Conservation (phyloP, 176 grass and related monocot genomes). For the Coix lacrymajobi region DNA sequence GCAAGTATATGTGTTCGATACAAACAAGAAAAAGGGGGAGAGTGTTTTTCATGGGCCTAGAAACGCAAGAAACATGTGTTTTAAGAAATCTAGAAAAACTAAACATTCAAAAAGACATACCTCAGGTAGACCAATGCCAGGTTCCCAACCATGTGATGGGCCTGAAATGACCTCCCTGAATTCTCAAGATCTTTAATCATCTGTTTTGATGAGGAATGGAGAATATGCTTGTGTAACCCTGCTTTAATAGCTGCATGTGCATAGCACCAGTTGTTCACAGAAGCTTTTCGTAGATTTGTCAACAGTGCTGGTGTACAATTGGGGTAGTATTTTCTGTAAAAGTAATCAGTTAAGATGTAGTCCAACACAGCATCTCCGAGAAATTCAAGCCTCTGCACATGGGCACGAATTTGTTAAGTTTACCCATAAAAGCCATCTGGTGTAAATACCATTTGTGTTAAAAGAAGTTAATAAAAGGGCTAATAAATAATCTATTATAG, state of each 20-base stretch:
- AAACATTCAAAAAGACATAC: slow-evolving; percentile 20
- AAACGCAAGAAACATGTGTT: background rate
- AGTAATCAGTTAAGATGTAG: slow-evolving; percentile 55
- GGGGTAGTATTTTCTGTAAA: slow-evolving; percentile 49
- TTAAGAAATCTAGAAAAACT: background rate
- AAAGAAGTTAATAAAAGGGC: background rate
- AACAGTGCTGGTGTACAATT: slow-evolving; percentile 62
- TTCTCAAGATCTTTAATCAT: slow-evolving; percentile 46
- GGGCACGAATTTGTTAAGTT: slow-evolving; percentile 9
- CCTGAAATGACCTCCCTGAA: slow-evolving; percentile 25
- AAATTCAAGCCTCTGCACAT: slow-evolving; percentile 74
- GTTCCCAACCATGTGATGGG: slow-evolving; percentile 67
- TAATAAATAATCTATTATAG: background rate
- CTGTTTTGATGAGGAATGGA: slow-evolving; percentile 43
- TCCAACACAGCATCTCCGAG: slow-evolving; percentile 74
- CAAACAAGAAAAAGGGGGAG: background rate
- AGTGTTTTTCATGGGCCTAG: background rate
- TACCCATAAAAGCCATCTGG: background rate
- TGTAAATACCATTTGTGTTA: background rate
- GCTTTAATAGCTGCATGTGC: slow-evolving; percentile 70
- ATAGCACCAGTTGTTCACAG: slow-evolving; percentile 71
- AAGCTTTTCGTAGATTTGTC: slow-evolving; percentile 76
- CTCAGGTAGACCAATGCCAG: slow-evolving; percentile 65
- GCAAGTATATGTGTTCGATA: background rate
- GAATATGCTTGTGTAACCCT: slow-evolving; percentile 61